These are phyloP conservation scores for Fusarium ambrosium DNA, from an alignment of 2,329 filamentous ascomycete species.

Conservation along the genomic window DNA sequence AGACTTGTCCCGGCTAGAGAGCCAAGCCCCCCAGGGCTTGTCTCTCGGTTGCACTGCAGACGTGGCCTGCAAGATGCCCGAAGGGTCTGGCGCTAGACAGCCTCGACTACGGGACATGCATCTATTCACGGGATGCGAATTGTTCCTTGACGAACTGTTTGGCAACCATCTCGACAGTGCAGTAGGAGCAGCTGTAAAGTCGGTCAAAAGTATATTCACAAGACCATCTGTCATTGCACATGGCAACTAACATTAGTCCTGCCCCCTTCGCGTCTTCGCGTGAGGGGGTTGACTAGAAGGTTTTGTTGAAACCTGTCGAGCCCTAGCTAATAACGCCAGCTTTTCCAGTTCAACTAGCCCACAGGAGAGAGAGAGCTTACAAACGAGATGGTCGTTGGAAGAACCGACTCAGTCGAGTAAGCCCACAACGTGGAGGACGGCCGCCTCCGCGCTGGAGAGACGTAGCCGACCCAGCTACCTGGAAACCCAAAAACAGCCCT, in stretches of 20 bases:
- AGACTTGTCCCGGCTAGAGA: conserved; percentile 4
- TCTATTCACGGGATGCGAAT: not conserved
- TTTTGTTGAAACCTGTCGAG: not conserved
- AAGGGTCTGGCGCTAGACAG: conserved; percentile 8
- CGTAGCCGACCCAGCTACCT: not conserved
- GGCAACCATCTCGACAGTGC: not conserved
- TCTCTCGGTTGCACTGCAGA: conserved; percentile 17
- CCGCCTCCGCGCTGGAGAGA: not conserved
- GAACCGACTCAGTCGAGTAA: not conserved
- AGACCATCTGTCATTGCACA: conserved; percentile 1
- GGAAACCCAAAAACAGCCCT: conserved; percentile 2
- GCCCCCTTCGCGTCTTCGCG: not conserved
- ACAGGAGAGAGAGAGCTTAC: not conserved
- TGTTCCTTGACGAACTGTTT: not conserved
- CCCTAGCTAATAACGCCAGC: not conserved
- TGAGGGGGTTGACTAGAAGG: not conserved
- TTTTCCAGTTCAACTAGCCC: not conserved
- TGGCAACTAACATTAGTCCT: not conserved
- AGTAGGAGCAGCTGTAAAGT: not conserved
- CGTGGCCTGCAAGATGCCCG: conserved; percentile 16
- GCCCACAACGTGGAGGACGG: not conserved
- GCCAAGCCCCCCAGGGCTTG: not conserved
- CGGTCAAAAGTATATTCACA: not conserved
- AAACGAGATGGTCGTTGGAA: not conserved
- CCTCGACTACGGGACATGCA: not conserved